Conservation (phyloP, 2,329 filamentous ascomycete species). For the Xylariaceae sp. region DNA sequence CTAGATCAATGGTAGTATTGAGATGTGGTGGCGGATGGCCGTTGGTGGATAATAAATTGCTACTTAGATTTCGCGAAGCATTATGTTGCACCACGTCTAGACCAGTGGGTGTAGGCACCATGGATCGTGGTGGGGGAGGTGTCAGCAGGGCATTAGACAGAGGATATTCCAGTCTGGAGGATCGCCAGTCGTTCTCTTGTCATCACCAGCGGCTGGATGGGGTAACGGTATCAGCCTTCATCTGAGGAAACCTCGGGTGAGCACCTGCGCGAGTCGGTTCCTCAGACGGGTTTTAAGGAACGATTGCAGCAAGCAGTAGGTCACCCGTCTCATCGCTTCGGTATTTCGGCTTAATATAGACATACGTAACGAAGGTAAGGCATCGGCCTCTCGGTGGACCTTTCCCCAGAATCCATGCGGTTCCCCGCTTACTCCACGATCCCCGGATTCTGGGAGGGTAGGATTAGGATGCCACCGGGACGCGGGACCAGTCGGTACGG, state of each 20-base stretch:
- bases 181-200: no score
- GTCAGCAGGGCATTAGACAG: no score
- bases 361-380: background rate
- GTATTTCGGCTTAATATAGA: slow-evolving; percentile 1
- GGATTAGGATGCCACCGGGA: background rate
- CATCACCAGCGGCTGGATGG: no score
- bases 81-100: no score
- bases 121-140: no score
- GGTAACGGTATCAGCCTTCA: no score
- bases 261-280: no score
- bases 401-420: slow-evolving; percentile 10
- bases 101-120: no score
- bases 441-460: slow-evolving; percentile 3
- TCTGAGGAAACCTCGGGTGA: no score
- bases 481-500: background rate
- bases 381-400: background rate
- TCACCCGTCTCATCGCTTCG: no score
- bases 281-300: background rate
- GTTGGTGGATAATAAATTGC: slow-evolving; percentile 15
- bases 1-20: background rate
- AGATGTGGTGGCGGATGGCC: background rate
- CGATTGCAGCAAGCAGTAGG: background rate
- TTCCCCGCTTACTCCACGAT: slow-evolving; percentile 11
- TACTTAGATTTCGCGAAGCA: no score
- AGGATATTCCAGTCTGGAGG: no score